Evolutionary conservation across 2,329 filamentous ascomycete genomes (phyloP), one percentile per base, ranked within the genome.

Genomic region (Stagonosporopsis cucurbitacearum): DNA sequence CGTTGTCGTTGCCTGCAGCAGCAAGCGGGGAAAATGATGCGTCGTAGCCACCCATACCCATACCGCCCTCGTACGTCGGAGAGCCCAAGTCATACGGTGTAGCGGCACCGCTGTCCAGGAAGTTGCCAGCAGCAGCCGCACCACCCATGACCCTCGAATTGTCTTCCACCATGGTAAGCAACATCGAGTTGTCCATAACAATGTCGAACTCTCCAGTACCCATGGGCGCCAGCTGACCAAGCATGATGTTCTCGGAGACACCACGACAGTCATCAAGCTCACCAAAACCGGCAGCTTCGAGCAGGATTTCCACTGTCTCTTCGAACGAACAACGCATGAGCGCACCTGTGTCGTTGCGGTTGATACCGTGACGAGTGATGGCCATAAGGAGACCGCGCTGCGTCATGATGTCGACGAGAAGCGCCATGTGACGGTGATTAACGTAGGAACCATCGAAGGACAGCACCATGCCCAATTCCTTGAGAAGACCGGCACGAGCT

Each of bases 251-350:
- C 80, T 99, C 95, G 15, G 95, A 98, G 46, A 99, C 94, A 83
- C 95, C 95, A 58, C 92, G 90, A 80, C 96, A 99, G 77, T 99
- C 95, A 72, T 99, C 95, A 28, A 99, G 84, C 77, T 99, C 95
- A 74, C 95, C 95, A 46, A 91, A 91, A 15, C 92, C 92, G 22
- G 95, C 95, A 58, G 95, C 96, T 74, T 99, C 95, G 19, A 99
- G 86, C 49, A 99, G 82, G 81, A 99, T 99, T 74, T 99, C 96
- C 36, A 99, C 95, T 0, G 95, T 99, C 77, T 99, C 96, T 79
- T 99, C 95, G 79, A 99, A 99, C 2, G 95, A 99, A 83, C 96
- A 99, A 76, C 95, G 90, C 95, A 99, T 99, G 69, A 99, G 84
- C 9, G 95, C 96, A 81, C 95, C 95, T 59, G 96, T 99, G 73